A percentile compares a stretch with the other conserved stretches of the same genome.
phyloP scores from a whole-genome alignment of 371 early-diverging fungal species.

The Sporodiniella umbellata region DNA sequence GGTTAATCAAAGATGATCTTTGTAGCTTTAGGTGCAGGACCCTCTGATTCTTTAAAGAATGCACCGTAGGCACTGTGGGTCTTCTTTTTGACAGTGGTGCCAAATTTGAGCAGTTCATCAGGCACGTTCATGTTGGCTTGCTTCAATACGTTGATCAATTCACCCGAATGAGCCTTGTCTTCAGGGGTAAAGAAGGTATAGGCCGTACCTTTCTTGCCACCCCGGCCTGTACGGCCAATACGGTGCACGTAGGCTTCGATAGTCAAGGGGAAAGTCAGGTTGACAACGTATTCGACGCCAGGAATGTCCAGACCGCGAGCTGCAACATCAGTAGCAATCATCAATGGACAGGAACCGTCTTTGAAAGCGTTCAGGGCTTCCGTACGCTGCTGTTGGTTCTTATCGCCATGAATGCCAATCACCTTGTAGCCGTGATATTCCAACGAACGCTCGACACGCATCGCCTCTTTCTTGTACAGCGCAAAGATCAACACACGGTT shows the following conservation, averaged over 20 bases:
- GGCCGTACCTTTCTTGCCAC: conserved; percentile 87
- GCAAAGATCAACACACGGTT: conserved; percentile 90
- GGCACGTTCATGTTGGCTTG: conserved; percentile 89
- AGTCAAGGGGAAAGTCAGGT: conserved; percentile 96
- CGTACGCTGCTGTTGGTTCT: conserved; percentile 69
- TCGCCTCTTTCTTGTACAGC: conserved; percentile 93
- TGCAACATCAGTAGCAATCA: conserved; percentile 95
- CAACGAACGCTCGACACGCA: conserved; percentile 71
- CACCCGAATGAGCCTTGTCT: conserved; percentile 90
- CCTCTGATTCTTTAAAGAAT: conserved; percentile 90
- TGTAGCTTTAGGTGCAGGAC: conserved; percentile 74
- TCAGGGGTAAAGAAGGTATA: conserved; percentile 94
- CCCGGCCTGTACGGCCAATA: conserved; percentile 96
- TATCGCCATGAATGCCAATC: conserved; percentile 84
- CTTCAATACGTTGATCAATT: conserved; percentile 87
- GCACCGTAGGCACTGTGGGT: conserved; percentile 93
- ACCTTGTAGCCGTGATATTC: conserved; percentile 78
- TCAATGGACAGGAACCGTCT: conserved; percentile 66
- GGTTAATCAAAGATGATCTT: conserved; percentile 84
- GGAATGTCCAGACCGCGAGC: conserved; percentile 97
- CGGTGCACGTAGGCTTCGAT: conserved; percentile 94
- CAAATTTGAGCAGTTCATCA: conserved; percentile 85
- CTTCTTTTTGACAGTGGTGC: conserved; percentile 96
- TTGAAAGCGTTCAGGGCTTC: conserved; percentile 71
- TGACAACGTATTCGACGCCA: conserved; percentile 97